These are phyloP conservation scores for Colletotrichum sp. DNA, from an alignment of 2,329 filamentous ascomycete species.

Conservation along the genomic window DNA sequence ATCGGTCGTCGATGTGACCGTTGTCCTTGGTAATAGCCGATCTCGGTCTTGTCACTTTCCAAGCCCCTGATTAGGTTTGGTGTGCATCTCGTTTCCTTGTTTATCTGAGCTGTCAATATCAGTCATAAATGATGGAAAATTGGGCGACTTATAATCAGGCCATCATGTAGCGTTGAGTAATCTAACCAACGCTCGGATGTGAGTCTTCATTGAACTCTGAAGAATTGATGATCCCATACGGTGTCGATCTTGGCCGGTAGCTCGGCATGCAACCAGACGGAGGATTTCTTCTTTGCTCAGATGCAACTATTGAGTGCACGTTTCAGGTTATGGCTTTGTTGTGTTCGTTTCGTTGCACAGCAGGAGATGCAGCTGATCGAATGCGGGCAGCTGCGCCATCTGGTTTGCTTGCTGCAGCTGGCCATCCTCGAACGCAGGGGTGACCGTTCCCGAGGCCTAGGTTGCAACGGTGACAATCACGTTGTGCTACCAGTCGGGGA, in stretches of 20 bases:
- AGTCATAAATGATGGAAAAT: neutral
- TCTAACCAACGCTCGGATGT: neutral
- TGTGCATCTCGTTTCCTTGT: neutral
- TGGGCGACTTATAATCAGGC: neutral
- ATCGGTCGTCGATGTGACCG: neutral
- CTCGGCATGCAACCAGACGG: neutral
- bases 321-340: neutral
- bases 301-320: neutral
- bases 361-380: neutral
- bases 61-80: neutral
- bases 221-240: neutral
- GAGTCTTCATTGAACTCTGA: neutral
- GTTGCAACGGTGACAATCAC: neutral
- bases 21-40: rapidly evolving
- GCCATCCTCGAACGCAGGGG: neutral
- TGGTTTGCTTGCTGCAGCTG: neutral
- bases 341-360: neutral
- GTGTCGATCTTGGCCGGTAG: neutral
- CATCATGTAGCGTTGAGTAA: neutral
- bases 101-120: neutral
- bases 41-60: neutral
- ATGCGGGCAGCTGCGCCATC: slow-evolving; percentile 2
- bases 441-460: neutral
- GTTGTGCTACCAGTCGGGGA: neutral
- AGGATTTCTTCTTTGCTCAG: neutral